Evolutionary conservation across 805 yeast genomes (phyloP), one percentile per base, ranked within the genome.

Genomic region (Blastobotrys attinorum): DNA sequence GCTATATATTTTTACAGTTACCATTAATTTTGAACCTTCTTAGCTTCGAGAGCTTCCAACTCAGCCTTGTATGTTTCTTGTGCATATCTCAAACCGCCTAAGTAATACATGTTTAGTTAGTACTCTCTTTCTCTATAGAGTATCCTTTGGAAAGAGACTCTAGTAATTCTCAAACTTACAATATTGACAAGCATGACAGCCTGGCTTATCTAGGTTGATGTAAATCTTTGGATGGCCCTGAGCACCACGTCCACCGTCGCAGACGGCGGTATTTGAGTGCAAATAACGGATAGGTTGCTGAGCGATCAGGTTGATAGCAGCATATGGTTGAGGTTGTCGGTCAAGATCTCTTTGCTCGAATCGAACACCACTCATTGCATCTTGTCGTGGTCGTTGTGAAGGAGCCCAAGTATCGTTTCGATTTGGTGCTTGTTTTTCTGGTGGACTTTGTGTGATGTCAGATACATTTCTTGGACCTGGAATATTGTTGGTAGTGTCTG

Each of bases 201-300:
- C 76, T 33, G 86, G 82, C 59, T 77, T 79, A 61, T 85, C 95
- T 58, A 86, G 72, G 63, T 84, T 84, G 63, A 85, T 84, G 61
- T 66, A 85, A 18, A 85, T 77, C 61, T 81, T 82, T 36, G 95
- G 95, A 61, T 85, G 95, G 16, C 95, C 95, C 56, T 76, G 77
- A 17, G 67, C 69, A 8, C 83, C 83, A 49, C 47, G 50, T 48
- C 64, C 70, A 32, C 95, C 95, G 55, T 83, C 85, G 61, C 95
- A 86, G 15, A 81, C 90, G 1, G 95, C 95, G 42, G 78, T 63
- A 55, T 77, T 72, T 25, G 68, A 73, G 49, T 71, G 73, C 47
- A 85, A 67, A 57, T 73, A 82, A 53, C 76, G 68, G 34, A 85
- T 66, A 2, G 95, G 95, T 57, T 79, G 78, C 58, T 80, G 67